Base-by-base conservation (phyloP, 768 basidiomycete species). In the Psilocybe subaeruginosa region DNA sequence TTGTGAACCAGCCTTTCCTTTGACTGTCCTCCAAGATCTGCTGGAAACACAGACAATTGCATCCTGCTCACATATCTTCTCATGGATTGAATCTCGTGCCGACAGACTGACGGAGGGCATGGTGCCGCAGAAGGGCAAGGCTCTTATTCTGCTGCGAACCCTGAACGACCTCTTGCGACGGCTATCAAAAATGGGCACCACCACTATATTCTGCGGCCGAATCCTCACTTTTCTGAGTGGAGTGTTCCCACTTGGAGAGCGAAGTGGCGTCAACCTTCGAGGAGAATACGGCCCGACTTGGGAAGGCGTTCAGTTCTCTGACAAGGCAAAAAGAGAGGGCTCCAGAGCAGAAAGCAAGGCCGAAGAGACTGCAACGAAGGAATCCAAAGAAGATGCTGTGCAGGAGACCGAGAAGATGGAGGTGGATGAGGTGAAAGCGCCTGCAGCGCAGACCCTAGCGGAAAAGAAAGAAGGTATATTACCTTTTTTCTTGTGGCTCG, bases 181-280 rank as follows among this genome's bases (percentile, higher is more conserved):
- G 1, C 80, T 97, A 9, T 95, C 93, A 43, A 95, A 95, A 75
- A 90, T 88, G 73, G 91, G 90, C 17, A 82, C 87, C 4, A 92
- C 90, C 55, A 93, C 93, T 19, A 85, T 90, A 66, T 93, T 97
- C 74, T 93, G 91, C 67, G 95, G 95, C 4, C 85, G 93, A 1
- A 96, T 97, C 70, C 78, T 95, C 71, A 90, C 90, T 1, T 95
- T 96, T 73, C 76, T 97, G 53, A 92, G 90, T 61, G 85, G 85
- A 1, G 92, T 93, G 1, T 97, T 95, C 70, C 91, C 93, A 5
- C 74, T 97, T 8, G 91, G 92, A 2, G 95, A 97, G 73, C 79
- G 93, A 53, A 95, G 93, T 71, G 93, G 95, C 33, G 95, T 97
- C 35, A 97, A 97, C 73, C 74, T 97, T 64, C 80, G 95, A 33